These are phyloP conservation scores for Solanum pinnatisectum DNA, from an alignment of 257 asterid species.

Conservation along the genomic window DNA sequence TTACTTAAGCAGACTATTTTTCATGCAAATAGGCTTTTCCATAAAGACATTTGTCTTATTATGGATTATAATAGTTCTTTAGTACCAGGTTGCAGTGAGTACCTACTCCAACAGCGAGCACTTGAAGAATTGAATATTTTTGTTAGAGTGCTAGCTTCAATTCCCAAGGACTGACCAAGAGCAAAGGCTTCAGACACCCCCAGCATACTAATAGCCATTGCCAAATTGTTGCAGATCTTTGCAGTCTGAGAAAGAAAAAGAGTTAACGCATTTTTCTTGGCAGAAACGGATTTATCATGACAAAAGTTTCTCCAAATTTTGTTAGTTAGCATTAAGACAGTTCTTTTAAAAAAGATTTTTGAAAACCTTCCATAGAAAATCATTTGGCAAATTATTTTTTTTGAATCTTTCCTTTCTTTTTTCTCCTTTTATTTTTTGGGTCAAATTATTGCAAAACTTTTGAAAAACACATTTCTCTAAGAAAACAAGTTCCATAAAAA, in stretches of 20 bases:
- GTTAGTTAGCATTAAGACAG: background rate
- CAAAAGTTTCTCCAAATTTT: background rate
- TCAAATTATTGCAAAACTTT: background rate
- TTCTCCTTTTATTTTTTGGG: background rate
- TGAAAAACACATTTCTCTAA: background rate
- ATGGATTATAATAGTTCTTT: background rate
- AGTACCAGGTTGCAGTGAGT: slow-evolving; percentile 6
- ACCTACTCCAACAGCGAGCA: slow-evolving; percentile 99
- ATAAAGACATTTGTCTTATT: background rate
- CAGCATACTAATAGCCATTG: slow-evolving; percentile 94
- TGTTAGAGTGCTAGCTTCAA: slow-evolving; percentile 62
- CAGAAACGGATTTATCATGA: background rate
- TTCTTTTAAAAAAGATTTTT: background rate
- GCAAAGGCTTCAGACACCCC: slow-evolving; percentile 93
- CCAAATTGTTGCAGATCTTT: slow-evolving; percentile 91
- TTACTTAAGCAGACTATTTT: background rate
- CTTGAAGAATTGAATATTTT: slow-evolving; percentile 76
- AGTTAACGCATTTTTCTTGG: background rate
- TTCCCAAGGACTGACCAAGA: slow-evolving; percentile 84
- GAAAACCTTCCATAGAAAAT: background rate
- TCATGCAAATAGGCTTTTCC: background rate
- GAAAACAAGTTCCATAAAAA: background rate
- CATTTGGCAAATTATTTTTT: background rate
- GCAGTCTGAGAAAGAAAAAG: slow-evolving; percentile 46
- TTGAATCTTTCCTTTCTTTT: background rate